Percentiles rank a stretch among this genome's conserved stretches.
Conservation (phyloP, 2,329 filamentous ascomycete genomes). For the Clarireedia hainanense region DNA sequence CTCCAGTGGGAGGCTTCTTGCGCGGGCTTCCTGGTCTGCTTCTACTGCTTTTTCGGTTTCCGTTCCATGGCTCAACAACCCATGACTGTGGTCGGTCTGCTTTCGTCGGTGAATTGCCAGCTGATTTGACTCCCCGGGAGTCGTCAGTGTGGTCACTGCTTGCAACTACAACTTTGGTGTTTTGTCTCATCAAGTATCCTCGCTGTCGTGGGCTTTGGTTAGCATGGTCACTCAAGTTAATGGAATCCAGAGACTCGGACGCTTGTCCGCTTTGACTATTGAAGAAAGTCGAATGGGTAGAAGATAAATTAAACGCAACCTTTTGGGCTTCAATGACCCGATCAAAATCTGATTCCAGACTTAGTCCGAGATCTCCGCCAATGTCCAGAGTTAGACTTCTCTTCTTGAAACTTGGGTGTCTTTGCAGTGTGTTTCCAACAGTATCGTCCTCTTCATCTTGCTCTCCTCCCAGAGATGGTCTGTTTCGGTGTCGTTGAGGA, state of each 20-base stretch:
- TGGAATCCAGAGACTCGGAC: slow-evolving; percentile 28
- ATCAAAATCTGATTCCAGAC: slow-evolving; percentile 87
- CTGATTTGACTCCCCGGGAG: slow-evolving; percentile 46
- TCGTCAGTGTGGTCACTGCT: slow-evolving; percentile 58
- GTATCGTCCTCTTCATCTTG: slow-evolving; percentile 22
- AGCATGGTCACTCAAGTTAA: slow-evolving; percentile 39
- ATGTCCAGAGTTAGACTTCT: slow-evolving; percentile 76
- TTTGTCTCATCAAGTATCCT: slow-evolving; percentile 97
- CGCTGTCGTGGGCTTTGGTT: slow-evolving; percentile 65
- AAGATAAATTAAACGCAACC: slow-evolving; percentile 53
- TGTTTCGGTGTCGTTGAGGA: slow-evolving; percentile 51
- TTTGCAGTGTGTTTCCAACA: slow-evolving; percentile 31
- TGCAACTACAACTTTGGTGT: slow-evolving; percentile 94
- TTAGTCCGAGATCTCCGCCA: slow-evolving; percentile 67
- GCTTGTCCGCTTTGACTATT: slow-evolving; percentile 36
- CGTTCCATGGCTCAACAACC: slow-evolving; percentile 96
- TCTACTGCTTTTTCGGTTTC: slow-evolving; percentile 62
- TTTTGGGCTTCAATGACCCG: slow-evolving; percentile 94
- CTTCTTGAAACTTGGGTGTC: slow-evolving; percentile 69
- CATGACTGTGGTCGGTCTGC: slow-evolving; percentile 78
- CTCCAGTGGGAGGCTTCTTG: slow-evolving; percentile 37
- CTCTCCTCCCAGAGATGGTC: slow-evolving; percentile 42
- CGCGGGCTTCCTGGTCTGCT: slow-evolving; percentile 42
- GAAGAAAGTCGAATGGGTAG: slow-evolving; percentile 18
- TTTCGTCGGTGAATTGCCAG: slow-evolving; percentile 63